A percentile compares a stretch with the other conserved stretches of the same genome.
These are phyloP conservation scores for Pseudogymnoascus pannorum DNA, from an alignment of 2,329 filamentous ascomycete species.

Conservation along the genomic window DNA sequence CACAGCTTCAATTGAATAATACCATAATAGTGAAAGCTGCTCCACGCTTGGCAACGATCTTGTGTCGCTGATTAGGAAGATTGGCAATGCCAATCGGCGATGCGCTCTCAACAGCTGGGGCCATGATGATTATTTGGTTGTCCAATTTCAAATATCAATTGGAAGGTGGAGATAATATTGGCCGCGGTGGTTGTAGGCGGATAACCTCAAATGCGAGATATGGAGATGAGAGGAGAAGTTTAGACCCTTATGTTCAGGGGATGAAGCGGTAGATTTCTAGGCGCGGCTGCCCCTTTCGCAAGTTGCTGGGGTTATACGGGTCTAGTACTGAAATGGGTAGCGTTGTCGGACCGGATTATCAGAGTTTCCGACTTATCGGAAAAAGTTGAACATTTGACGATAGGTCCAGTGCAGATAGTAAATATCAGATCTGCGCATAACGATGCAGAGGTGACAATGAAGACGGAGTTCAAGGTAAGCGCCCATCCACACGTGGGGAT, in stretches of 20 bases:
- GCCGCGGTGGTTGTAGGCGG: background rate
- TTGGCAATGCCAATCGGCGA: conserved; percentile 69
- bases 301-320: background rate
- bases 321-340: background rate
- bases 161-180: conserved; percentile 3
- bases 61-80: conserved; percentile 66
- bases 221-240: conserved; percentile 8
- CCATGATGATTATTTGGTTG: conserved; percentile 37
- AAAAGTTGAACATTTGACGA: conserved; percentile 14
- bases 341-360: conserved; percentile 10
- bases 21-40: conserved; percentile 99
- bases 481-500: background rate
- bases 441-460: conserved; percentile 57
- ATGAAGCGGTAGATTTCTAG: conserved; percentile 8
- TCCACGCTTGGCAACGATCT: conserved; percentile 75
- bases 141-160: background rate
- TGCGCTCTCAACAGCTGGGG: conserved; percentile 52
- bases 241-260: conserved; percentile 10
- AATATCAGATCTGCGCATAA: conserved; percentile 18
- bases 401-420: conserved; percentile 9
- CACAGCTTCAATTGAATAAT: conserved; percentile 26
- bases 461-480: conserved; percentile 93
- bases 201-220: conserved; percentile 2
- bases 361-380: conserved; percentile 10
- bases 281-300: conserved; percentile 9